phyloP scores from a whole-genome alignment of 1,284 basidiomycete genomes.

The Paramarasmius palmivorus region DNA sequence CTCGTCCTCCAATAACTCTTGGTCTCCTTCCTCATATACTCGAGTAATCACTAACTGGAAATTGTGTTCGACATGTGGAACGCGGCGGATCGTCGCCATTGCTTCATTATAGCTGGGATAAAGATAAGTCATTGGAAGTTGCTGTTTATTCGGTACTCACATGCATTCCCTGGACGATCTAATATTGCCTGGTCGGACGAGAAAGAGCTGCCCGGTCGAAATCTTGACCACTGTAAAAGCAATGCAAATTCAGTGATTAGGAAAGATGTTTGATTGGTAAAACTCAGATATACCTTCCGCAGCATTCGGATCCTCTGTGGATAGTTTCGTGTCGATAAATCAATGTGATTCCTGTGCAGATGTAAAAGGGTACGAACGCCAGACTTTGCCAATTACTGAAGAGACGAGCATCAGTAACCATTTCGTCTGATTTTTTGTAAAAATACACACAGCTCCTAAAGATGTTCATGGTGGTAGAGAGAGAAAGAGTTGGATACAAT shows the following conservation, averaged over 20 bases:
- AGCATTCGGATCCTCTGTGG: constrained; percentile 79
- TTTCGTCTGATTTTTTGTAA: constrained; percentile 12
- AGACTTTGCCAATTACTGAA: constrained; percentile 89
- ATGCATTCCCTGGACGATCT: constrained; percentile 97
- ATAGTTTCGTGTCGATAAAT: constrained; percentile 19
- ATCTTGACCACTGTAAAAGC: constrained; percentile 78
- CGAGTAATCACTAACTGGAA: constrained; percentile 97
- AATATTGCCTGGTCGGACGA: constrained; percentile 88
- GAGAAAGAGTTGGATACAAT: constrained; percentile 21
- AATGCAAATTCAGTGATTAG: background rate
- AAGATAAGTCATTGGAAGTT: constrained; percentile 13
- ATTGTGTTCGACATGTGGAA: constrained; percentile 80
- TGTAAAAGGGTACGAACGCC: constrained; percentile 66
- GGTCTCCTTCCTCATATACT: constrained; percentile 94
- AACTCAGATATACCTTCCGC: constrained; percentile 53
- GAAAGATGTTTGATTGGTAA: background rate
- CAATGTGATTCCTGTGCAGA: constrained; percentile 6
- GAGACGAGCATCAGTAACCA: constrained; percentile 15
- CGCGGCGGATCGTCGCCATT: constrained; percentile 90
- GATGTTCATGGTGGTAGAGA: constrained; percentile 43
- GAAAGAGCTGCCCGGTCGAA: constrained; percentile 88
- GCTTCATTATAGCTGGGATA: constrained; percentile 97
- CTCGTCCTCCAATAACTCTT: constrained; percentile 91
- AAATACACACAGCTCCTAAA: constrained; percentile 75
- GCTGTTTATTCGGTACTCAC: constrained; percentile 50